A percentile compares a stretch with the other conserved stretches of the same genome.
Evolutionary conservation across 148 eudicot genomes (phyloP).

Genomic region (Arbutus unedo): DNA sequence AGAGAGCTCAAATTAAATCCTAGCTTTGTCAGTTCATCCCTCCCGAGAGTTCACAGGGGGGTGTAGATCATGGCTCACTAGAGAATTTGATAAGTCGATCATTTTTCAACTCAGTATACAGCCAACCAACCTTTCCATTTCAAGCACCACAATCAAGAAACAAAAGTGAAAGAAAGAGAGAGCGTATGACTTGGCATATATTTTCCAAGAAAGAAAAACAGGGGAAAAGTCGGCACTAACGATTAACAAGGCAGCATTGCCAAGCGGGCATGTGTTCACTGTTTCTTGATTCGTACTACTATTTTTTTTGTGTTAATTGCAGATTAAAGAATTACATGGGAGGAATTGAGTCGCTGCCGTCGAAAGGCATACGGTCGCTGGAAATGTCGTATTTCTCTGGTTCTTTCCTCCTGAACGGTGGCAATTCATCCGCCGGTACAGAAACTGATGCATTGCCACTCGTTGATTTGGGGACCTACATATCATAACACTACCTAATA

Average conservation of each 20-base stretch:
- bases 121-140: no score
- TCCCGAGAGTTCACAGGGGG: background rate
- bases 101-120: background rate
- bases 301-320: background rate
- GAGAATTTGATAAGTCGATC: background rate
- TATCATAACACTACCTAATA: conserved; percentile 8
- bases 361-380: conserved; percentile 16
- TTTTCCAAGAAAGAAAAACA: background rate
- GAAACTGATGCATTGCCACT: conserved; percentile 25
- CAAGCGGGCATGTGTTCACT: background rate
- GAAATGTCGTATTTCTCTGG: conserved; percentile 28
- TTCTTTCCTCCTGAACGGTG: conserved; percentile 22
- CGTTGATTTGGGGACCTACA: conserved; percentile 34
- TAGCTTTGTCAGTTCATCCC: background rate
- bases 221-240: background rate
- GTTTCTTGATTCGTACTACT: background rate
- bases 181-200: background rate
- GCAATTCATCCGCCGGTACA: conserved; percentile 34
- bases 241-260: background rate
- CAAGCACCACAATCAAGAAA: no score
- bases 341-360: conserved; percentile 28
- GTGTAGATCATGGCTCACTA: background rate
- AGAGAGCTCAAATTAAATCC: background rate
- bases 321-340: conserved; percentile 24
- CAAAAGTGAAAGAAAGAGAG: no score